A percentile compares a stretch with the other conserved stretches of the same genome.
Evolutionary conservation across 2,329 filamentous ascomycete species (phyloP).

Genomic region (Aspergillus awamori): DNA sequence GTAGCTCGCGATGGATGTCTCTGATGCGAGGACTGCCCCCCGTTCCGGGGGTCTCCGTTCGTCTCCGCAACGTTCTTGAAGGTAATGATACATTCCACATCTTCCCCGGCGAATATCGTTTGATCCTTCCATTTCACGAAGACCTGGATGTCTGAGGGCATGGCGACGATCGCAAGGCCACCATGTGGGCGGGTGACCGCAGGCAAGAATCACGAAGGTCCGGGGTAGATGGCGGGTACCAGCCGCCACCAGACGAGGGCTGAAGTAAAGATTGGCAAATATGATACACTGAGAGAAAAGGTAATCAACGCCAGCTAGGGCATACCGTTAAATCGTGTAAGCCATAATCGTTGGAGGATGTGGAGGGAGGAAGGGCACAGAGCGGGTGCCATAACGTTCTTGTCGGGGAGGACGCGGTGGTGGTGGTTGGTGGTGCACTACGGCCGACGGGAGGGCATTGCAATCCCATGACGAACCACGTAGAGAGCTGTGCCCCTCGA

Average conservation of each 20-base stretch:
- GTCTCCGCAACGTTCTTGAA: conserved; percentile 79
- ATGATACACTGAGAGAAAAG: conserved; percentile 15
- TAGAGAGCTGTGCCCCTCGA: background rate
- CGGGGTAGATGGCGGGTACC: conserved; percentile 24
- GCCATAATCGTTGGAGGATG: conserved; percentile 22
- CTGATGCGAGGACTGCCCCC: conserved; percentile 36
- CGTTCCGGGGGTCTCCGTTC: conserved; percentile 34
- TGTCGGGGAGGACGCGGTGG: conserved; percentile 7
- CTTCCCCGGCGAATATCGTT: conserved; percentile 94
- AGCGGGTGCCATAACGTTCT: conserved; percentile 4
- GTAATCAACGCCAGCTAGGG: conserved; percentile 23
- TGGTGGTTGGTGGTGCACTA: background rate
- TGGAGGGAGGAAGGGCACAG: conserved; percentile 1
- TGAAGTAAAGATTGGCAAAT: conserved; percentile 7
- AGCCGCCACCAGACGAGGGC: conserved; percentile 20
- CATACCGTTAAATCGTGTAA: conserved; percentile 32
- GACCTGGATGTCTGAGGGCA: conserved; percentile 80
- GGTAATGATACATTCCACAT: conserved; percentile 92
- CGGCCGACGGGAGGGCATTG: background rate
- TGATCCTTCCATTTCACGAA: conserved; percentile 94
- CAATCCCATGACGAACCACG: background rate
- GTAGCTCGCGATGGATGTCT: conserved; percentile 42
- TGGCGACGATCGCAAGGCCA: conserved; percentile 39
- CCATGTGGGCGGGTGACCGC: conserved; percentile 33
- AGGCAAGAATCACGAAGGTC: conserved; percentile 21